Base-by-base conservation (phyloP, 2,329 filamentous ascomycete species). In the Karstenula rhodostoma region DNA sequence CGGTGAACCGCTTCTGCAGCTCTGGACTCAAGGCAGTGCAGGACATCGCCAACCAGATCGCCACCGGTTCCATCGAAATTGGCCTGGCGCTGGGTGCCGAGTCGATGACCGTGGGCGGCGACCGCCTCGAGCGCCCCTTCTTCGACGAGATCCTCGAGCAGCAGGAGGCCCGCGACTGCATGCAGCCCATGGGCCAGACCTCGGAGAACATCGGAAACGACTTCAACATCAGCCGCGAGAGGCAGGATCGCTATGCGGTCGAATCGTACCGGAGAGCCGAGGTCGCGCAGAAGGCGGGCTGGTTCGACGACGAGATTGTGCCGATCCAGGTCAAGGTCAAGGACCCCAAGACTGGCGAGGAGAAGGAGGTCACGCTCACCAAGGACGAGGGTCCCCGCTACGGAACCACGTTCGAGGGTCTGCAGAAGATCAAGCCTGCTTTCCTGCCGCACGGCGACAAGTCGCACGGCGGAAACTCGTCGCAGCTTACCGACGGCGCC, bases 151-250 rank as follows among this genome's bases (percentile, higher is more conserved):
- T 98, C 61, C 82, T 92, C 49, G 77, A 82, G 69, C 90, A 86
- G 81, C 90, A 93, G 76, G 92, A 97, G 75, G 87, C 93, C 0
- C 80, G 80, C 49, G 94, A 98, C 81, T 95, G 93, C 84, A 87
- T 94, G 87, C 87, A 93, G 85, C 91, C 94, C 67, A 99, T 99
- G 95, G 95, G 95, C 23, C 96, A 96, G 87, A 99, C 95, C 2
- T 94, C 90, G 61, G 95, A 99, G 84, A 98, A 98, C 76, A 93
- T 99, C 29, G 93, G 90, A 70, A 88, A 88, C 51, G 95, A 98
- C 81, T 98, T 98, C 79, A 87, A 90, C 75, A 89, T 99, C 76
- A 82, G 87, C 2, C 87, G 95, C 62, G 89, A 94, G 75, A 81
- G 82, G 76, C 92, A 98, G 81, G 95, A 99, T 79, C 83, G 85